phyloP scores from a whole-genome alignment of 306 rosid genomes.

The Pyrus bretschneideri region DNA sequence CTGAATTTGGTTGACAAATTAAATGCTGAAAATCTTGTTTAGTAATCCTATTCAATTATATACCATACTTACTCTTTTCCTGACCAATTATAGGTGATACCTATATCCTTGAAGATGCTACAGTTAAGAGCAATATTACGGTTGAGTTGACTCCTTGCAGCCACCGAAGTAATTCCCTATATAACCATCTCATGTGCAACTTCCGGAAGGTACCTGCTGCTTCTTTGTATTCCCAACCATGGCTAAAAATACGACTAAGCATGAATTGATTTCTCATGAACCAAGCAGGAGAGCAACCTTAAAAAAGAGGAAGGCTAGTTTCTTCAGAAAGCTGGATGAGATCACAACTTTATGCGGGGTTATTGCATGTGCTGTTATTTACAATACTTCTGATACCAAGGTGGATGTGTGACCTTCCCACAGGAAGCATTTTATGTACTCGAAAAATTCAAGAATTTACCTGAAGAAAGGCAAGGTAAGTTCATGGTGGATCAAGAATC shows the following conservation, averaged over 20 bases:
- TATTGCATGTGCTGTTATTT: constrained; percentile 1
- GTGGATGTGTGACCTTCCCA: constrained; percentile 10
- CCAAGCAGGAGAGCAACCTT: constrained; percentile 5
- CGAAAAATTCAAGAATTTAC: neutral
- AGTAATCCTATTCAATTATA: neutral
- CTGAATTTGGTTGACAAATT: neutral
- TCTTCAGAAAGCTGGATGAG: neutral
- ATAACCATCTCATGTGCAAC: neutral
- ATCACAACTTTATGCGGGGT: neutral
- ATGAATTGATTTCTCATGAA: constrained; percentile 3
- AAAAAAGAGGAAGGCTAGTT: neutral
- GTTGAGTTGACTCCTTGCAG: neutral
- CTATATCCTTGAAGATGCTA: neutral
- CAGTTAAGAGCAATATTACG: neutral
- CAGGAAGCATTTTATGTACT: neutral
- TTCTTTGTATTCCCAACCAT: neutral
- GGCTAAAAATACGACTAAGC: neutral
- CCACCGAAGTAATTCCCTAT: neutral
- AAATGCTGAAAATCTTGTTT: neutral
- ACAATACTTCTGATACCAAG: neutral
- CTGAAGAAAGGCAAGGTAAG: neutral
- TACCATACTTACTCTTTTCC: neutral
- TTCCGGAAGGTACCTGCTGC: neutral
- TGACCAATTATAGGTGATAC: neutral
- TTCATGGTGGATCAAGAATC: constrained; percentile 9